Evolutionary conservation across 805 yeast species (phyloP).

Genomic region (Wickerhamiella lipophila): DNA sequence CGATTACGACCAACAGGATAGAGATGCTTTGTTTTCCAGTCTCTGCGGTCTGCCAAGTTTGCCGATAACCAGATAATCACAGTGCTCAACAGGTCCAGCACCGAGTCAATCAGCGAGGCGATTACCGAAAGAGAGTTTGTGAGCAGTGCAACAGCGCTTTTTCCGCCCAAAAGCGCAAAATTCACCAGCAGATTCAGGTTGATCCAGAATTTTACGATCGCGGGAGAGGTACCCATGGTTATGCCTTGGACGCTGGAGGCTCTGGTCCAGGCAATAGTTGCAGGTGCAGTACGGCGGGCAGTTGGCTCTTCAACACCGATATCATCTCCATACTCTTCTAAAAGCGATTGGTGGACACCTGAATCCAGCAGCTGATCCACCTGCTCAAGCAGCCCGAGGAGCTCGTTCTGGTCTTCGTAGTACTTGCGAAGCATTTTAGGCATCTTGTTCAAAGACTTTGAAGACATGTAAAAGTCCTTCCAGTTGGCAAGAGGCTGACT

Average conservation of each 20-base stretch:
- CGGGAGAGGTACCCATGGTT: slow-evolving; percentile 27
- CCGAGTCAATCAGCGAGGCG: slow-evolving; percentile 68
- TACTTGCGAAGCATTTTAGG: slow-evolving; percentile 30
- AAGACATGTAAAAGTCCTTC: slow-evolving; percentile 22
- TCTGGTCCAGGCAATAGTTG: slow-evolving; percentile 24
- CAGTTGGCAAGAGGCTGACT: slow-evolving; percentile 33
- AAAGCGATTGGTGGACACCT: slow-evolving; percentile 53
- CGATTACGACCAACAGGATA: slow-evolving; percentile 62
- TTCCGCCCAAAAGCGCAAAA: slow-evolving; percentile 43
- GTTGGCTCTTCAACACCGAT: slow-evolving; percentile 20
- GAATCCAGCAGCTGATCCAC: slow-evolving; percentile 58
- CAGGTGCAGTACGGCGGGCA: slow-evolving; percentile 17
- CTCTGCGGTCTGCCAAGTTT: slow-evolving; percentile 29
- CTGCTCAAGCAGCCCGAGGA: slow-evolving; percentile 43
- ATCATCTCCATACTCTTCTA: slow-evolving; percentile 44
- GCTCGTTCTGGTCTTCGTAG: slow-evolving; percentile 47
- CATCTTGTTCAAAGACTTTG: slow-evolving; percentile 22
- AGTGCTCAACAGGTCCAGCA: slow-evolving; percentile 61
- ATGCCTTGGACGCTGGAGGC: slow-evolving; percentile 33
- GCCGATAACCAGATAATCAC: slow-evolving; percentile 56
- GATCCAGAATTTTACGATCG: slow-evolving; percentile 47
- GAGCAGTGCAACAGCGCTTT: slow-evolving; percentile 44
- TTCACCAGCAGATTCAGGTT: slow-evolving; percentile 51
- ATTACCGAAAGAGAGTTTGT: slow-evolving; percentile 62
- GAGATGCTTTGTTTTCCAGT: slow-evolving; percentile 33